Base-by-base conservation (phyloP, 2,329 filamentous ascomycete species). In the Dothistroma septosporum region DNA sequence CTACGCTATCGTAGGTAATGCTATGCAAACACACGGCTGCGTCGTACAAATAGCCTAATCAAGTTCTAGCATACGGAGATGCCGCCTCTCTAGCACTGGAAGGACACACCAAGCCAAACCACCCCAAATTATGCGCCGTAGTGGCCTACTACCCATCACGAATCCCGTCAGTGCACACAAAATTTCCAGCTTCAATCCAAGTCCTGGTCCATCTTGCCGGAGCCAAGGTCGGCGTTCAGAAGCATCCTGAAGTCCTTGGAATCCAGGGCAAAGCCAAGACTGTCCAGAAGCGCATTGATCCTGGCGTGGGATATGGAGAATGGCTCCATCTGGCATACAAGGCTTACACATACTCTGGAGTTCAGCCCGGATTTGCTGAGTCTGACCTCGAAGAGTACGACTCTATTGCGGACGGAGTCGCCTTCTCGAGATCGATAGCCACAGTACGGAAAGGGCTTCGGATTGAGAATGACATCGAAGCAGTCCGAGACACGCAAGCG, bases 361-460 rank as follows among this genome's bases (percentile, higher is more conserved):
- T 75, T 0, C 76, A 84, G 55, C 76, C 84, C 0, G 89, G 89
- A 0, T 92, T 92, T 64, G 89, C 89, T 0, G 88, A 92, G 73
- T 80, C 82, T 21, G 85, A 90, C 59, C 72, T 89, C 33, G 85
- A 89, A 2, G 84, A 88, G 65, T 91, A 85, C 67, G 82, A 91
- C 64, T 78, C 81, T 10, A 77, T 89, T 2, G 82, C 82, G 0
- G 83, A 87, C 1, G 81, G 83, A n/a, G 69, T 91, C 21, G 87
- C 89, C 0, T 91, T 87, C 82, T 84, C 81, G n/a, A 80, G 89
- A 8, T 87, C 84, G 37, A 69, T 92, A 60, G 78, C 78, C 1
- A 75, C 79, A 0, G 77, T 90, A 37, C 79, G 86, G 46, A 81
- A 80, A 61, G 87, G 84, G 0, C 89, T 91, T 69, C 72, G 75